Conservation (phyloP, 2,329 filamentous ascomycete species). For the Aureobasidium sp. region DNA sequence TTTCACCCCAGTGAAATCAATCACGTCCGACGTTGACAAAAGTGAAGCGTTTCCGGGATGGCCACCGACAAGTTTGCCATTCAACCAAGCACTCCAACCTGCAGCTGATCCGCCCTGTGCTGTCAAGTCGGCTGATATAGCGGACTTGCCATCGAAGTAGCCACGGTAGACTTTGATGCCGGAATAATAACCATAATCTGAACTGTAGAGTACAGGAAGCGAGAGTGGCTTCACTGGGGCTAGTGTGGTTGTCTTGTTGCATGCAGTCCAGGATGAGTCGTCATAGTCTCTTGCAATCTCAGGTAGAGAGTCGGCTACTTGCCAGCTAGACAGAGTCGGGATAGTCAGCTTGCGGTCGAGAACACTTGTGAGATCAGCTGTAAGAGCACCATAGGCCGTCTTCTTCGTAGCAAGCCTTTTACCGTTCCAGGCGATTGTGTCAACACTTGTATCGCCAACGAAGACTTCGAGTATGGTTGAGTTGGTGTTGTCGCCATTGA, state of each 20-base stretch:
- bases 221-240: constrained; percentile 29
- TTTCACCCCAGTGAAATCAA: constrained; percentile 45
- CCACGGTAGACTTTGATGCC: constrained; percentile 34
- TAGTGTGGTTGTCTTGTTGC: constrained; percentile 27
- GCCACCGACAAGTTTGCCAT: constrained; percentile 47
- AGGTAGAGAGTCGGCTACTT: constrained; percentile 40
- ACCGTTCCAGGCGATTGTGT: constrained; percentile 31
- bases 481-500: constrained; percentile 31
- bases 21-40: constrained; percentile 29
- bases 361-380: constrained; percentile 21
- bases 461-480: constrained; percentile 31
- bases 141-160: constrained; percentile 29
- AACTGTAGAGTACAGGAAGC: constrained; percentile 32
- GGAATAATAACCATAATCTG: constrained; percentile 34
- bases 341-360: constrained; percentile 24
- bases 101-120: constrained; percentile 44
- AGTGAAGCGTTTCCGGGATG: constrained; percentile 42
- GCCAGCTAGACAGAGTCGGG: constrained; percentile 38
- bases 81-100: constrained; percentile 51
- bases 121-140: constrained; percentile 34
- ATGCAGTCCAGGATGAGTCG: constrained; percentile 36
- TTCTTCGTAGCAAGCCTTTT: constrained; percentile 22
- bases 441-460: constrained; percentile 25
- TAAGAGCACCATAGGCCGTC: constrained; percentile 30
- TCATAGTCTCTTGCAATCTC: constrained; percentile 39